A percentile compares a stretch with the other conserved stretches of the same genome.
These are phyloP conservation scores for Tarenaya hassleriana DNA, from an alignment of 345 rosid genomes.

Conservation along the genomic window DNA sequence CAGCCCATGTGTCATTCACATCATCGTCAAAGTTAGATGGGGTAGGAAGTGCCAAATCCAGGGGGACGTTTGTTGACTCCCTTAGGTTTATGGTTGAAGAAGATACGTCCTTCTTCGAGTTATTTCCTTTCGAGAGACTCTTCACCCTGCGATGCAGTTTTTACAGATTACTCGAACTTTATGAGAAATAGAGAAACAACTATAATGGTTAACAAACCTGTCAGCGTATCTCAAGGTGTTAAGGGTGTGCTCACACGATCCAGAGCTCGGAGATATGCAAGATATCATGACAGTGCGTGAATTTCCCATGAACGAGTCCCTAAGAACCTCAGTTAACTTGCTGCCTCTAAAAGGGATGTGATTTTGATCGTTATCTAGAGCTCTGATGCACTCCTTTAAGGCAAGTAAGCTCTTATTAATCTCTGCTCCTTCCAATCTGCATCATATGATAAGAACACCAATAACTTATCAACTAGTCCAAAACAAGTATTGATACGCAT, in stretches of 20 bases:
- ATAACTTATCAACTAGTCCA: slow-evolving; percentile 6
- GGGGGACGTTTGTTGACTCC: slow-evolving; percentile 63
- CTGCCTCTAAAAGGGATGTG: slow-evolving; percentile 99
- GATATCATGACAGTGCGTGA: slow-evolving; percentile 98
- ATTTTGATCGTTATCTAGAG: slow-evolving; percentile 97
- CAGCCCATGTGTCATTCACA: slow-evolving; percentile 65
- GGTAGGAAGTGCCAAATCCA: slow-evolving; percentile 53
- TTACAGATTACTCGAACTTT: slow-evolving; percentile 6
- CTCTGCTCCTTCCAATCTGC: slow-evolving; percentile 99
- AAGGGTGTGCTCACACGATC: slow-evolving; percentile 96
- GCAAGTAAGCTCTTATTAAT: slow-evolving; percentile 98
- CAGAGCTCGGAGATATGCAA: slow-evolving; percentile 96
- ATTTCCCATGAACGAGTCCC: slow-evolving; percentile 96
- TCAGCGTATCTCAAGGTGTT: slow-evolving; percentile 99
- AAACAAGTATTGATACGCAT: slow-evolving; percentile 12
- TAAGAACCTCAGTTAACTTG: slow-evolving; percentile 88
- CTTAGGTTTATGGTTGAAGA: slow-evolving; percentile 66
- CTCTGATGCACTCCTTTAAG: slow-evolving; percentile 94
- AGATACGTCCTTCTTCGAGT: slow-evolving; percentile 69
- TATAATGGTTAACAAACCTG: slow-evolving; percentile 39
- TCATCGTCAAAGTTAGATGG: slow-evolving; percentile 63
- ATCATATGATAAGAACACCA: slow-evolving; percentile 14
- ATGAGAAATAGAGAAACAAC: slow-evolving; percentile 7
- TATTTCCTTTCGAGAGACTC: slow-evolving; percentile 91
- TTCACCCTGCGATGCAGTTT: slow-evolving; percentile 58